Evolutionary conservation across 179 eudicot genomes (phyloP).

Genomic region (Silene coronaria): DNA sequence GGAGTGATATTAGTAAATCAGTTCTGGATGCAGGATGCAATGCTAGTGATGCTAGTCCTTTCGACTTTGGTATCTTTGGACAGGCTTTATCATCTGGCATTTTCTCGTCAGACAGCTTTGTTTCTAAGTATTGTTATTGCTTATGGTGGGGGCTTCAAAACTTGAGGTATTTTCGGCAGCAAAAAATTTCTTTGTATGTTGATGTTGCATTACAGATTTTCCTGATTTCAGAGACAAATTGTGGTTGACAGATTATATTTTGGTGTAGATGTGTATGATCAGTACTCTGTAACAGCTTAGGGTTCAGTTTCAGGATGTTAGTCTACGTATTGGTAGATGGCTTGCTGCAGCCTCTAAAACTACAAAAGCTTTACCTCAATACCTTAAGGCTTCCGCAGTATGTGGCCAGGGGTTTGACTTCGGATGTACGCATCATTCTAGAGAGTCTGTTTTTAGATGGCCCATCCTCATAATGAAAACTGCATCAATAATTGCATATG

Average conservation of each 20-base stretch:
- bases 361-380: too few relatives aligned
- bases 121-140: constrained; percentile 79
- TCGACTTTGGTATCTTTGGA: constrained; percentile 79
- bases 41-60: constrained; percentile 41
- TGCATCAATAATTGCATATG: too few relatives aligned
- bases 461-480: too few relatives aligned
- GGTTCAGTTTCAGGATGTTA: neutral
- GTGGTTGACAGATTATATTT: neutral
- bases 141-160: constrained; percentile 98
- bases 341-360: too few relatives aligned
- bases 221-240: neutral
- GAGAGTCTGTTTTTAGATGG: too few relatives aligned
- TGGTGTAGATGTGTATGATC: neutral
- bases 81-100: constrained; percentile 76
- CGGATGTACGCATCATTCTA: too few relatives aligned
- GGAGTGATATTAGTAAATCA: constrained; percentile 44
- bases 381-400: too few relatives aligned
- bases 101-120: constrained; percentile 48
- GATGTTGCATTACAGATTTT: constrained; percentile 2
- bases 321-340: neutral
- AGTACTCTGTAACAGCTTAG: neutral
- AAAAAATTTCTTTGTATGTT: neutral
- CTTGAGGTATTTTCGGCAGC: constrained; percentile 45
- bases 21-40: constrained; percentile 43
- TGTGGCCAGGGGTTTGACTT: too few relatives aligned